These are phyloP conservation scores for Cladosporium velox DNA, from an alignment of 2,329 filamentous ascomycete species.

Conservation along the genomic window DNA sequence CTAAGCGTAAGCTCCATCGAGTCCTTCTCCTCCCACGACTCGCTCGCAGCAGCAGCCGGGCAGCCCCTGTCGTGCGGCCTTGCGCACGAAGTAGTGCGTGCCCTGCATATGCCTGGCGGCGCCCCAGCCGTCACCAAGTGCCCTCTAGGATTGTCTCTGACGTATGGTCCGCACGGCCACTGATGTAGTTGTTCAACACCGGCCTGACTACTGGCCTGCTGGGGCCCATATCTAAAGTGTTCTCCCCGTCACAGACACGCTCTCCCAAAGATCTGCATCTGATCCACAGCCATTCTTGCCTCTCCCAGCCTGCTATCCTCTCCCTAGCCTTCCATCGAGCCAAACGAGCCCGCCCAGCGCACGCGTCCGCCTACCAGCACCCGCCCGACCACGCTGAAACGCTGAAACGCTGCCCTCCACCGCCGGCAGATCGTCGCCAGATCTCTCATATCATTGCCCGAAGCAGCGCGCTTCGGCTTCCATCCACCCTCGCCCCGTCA, in stretches of 20 bases:
- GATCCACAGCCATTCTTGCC: slow-evolving; percentile 18
- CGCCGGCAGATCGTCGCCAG: slow-evolving; percentile 13
- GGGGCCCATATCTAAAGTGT: slow-evolving; percentile 12
- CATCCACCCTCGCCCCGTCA: slow-evolving; percentile 13
- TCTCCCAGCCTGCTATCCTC: slow-evolving; percentile 10
- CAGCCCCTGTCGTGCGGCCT: slow-evolving; percentile 10
- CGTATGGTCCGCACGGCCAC: background rate
- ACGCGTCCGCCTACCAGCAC: background rate
- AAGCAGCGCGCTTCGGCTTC: slow-evolving; percentile 19
- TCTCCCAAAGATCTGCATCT: slow-evolving; percentile 10
- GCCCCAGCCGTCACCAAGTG: slow-evolving; percentile 10
- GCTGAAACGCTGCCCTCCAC: slow-evolving; percentile 2
- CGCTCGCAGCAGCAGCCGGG: slow-evolving; percentile 1
- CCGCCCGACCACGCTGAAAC: background rate
- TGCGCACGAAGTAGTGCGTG: slow-evolving; percentile 3
- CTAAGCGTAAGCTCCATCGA: background rate
- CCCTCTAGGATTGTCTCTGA: slow-evolving; percentile 3
- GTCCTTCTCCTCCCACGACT: background rate
- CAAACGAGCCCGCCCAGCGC: background rate
- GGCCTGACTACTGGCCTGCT: slow-evolving; percentile 9
- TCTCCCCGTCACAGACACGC: slow-evolving; percentile 9
- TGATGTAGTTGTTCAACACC: slow-evolving; percentile 13
- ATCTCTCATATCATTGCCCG: slow-evolving; percentile 16
- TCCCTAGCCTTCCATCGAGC: background rate
- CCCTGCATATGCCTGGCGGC: slow-evolving; percentile 11